Base-by-base conservation (phyloP, 441 rosid genomes). In the Viola pubescens region DNA sequence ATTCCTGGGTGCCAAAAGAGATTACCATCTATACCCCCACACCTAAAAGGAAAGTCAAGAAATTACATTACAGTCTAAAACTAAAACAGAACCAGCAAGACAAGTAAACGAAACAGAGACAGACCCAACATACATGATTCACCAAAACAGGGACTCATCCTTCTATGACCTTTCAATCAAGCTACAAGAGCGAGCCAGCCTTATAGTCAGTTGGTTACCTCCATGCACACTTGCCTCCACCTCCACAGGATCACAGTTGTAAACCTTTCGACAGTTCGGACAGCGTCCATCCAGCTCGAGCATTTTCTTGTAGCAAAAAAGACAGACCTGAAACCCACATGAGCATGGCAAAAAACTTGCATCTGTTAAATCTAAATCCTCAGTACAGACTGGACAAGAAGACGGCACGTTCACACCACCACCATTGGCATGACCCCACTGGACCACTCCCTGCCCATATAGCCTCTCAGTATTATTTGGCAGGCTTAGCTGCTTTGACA, bases 271-370 rank as follows among this genome's bases (percentile, higher is more conserved):
- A 71, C 98, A 91, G 58, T 89, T 92, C 2, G 98, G 98, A 77
- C 98, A 91, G 52, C 96, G 94, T 11, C 89, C 91, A 74, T 91
- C 95, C 65, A 43, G 66, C 69, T 91, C 90, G 14, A 83, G 85
- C 52, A 91, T 91, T 68, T 87, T 85, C 83, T 89, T 87, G 80
- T 91, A 87, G 72, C 98, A 91, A 78, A 91, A 91, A 60, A 91
- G 87, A 51, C 98, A 91, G 54, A 91, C 90, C 57, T 84, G 83
- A 69, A 87, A 92, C 49, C 98, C 95, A 44, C 98, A 92, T 37
- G 73, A 73, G 64, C 98, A 92, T 9, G 98, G 98, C 64, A 84
- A 60, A 68, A 92, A 92, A 56, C 83, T 82, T 2, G 90, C 69
- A 67, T 92, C 98, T 0, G 98, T 92, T 38, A 66, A 67, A 76